A percentile compares a stretch with the other conserved stretches of the same genome.
Evolutionary conservation across 768 basidiomycete species (phyloP).

Genomic region (Tricholoma furcatifolium): DNA sequence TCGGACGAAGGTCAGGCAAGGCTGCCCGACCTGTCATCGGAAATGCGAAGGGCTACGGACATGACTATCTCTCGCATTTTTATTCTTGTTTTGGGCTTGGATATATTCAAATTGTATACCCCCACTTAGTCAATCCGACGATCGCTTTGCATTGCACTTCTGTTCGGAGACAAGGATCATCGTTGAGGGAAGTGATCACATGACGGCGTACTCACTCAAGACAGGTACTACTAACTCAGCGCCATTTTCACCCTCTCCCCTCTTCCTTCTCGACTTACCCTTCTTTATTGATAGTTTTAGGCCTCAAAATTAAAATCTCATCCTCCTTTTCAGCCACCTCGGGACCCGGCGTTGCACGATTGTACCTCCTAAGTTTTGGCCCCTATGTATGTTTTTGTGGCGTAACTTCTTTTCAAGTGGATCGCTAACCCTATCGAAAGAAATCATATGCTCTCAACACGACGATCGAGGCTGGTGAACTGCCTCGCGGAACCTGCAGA

Average conservation of each 20-base stretch:
- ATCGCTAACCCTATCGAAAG: neutral
- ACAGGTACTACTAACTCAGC: too few species aligned
- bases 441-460: conserved; percentile 1
- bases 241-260: too few species aligned
- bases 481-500: neutral
- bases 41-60: conserved; percentile 47
- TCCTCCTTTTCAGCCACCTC: too few species aligned
- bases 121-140: neutral
- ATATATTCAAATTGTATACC: conserved; percentile 12
- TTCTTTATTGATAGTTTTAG: too few species aligned
- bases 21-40: conserved; percentile 79
- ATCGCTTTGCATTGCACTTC: too few species aligned
- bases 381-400: neutral
- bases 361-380: too few species aligned
- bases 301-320: too few species aligned
- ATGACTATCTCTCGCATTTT: conserved; percentile 12
- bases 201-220: too few species aligned
- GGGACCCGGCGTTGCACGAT: too few species aligned
- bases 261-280: too few species aligned
- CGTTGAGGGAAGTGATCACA: too few species aligned
- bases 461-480: neutral
- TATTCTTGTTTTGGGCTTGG: conserved; percentile 8
- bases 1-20: conserved; percentile 57
- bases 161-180: too few species aligned
- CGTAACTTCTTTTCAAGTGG: neutral